Percentiles rank a stretch among this genome's conserved stretches.
Conservation (phyloP, 495 filamentous ascomycete genomes). For the Tuber melanosporum region DNA sequence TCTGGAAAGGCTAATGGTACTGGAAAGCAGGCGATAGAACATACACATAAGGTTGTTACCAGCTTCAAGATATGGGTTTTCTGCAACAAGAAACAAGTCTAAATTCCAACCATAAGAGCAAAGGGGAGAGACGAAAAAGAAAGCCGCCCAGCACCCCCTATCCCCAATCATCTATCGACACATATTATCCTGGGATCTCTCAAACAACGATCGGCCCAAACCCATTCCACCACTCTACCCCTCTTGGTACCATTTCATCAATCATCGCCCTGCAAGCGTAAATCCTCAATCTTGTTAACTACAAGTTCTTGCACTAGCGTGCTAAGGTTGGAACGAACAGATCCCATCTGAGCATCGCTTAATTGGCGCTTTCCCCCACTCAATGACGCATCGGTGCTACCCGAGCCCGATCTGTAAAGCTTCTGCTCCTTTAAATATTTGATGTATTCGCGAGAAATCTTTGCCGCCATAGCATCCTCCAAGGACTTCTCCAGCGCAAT, state of each 20-base stretch:
- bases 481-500: not conserved
- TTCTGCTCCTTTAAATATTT: not conserved
- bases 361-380: not conserved
- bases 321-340: not conserved
- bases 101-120: not conserved
- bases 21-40: not conserved
- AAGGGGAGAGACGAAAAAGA: not conserved
- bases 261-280: not conserved
- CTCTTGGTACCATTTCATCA: not conserved
- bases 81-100: not conserved
- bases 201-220: not conserved
- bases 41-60: not conserved
- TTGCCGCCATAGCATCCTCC: not conserved
- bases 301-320: not conserved
- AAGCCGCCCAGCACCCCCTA: not conserved
- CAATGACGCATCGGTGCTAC: not conserved
- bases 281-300: not conserved
- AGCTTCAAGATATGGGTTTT: not conserved
- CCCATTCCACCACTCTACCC: not conserved
- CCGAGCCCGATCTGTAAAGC: not conserved
- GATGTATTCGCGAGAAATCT: not conserved
- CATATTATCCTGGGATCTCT: not conserved
- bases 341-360: not conserved
- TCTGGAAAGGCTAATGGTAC: not conserved
- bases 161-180: not conserved